Evolutionary conservation across 495 filamentous ascomycete species (phyloP).

Genomic region (Trichoderma reesei): DNA sequence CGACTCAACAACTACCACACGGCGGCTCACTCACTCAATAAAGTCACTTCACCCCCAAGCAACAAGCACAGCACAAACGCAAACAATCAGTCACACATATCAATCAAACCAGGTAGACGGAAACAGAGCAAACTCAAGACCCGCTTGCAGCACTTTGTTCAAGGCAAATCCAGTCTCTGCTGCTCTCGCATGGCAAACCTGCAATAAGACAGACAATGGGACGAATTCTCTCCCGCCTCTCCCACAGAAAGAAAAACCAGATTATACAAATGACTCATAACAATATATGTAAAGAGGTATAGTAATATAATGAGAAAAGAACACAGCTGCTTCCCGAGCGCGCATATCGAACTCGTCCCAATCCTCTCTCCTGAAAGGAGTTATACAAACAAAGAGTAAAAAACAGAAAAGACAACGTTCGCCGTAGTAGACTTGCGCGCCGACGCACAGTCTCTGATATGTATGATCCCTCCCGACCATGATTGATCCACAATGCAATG

Average conservation of each 20-base stretch:
- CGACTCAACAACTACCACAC: too few species aligned
- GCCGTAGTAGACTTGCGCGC: background rate
- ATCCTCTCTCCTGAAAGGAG: background rate
- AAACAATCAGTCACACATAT: background rate
- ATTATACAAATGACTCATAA: constrained; percentile 1
- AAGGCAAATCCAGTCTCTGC: background rate
- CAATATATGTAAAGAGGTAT: constrained; percentile 4
- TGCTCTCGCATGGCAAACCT: too few species aligned
- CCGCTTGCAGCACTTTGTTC: background rate
- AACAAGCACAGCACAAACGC: background rate
- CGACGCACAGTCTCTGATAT: background rate
- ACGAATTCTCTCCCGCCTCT: background rate
- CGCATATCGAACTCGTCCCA: background rate
- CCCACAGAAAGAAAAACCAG: background rate
- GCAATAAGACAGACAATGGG: too few species aligned
- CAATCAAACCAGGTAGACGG: background rate
- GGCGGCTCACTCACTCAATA: too few species aligned
- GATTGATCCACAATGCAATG: constrained; percentile 7
- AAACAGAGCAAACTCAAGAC: background rate
- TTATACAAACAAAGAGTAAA: background rate
- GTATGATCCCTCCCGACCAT: background rate
- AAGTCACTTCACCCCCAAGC: too few species aligned
- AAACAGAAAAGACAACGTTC: background rate
- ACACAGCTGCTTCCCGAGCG: too few species aligned
- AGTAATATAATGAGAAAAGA: background rate